Evolutionary conservation across 805 yeast species (phyloP).

Genomic region (Candida arabinofermentans): DNA sequence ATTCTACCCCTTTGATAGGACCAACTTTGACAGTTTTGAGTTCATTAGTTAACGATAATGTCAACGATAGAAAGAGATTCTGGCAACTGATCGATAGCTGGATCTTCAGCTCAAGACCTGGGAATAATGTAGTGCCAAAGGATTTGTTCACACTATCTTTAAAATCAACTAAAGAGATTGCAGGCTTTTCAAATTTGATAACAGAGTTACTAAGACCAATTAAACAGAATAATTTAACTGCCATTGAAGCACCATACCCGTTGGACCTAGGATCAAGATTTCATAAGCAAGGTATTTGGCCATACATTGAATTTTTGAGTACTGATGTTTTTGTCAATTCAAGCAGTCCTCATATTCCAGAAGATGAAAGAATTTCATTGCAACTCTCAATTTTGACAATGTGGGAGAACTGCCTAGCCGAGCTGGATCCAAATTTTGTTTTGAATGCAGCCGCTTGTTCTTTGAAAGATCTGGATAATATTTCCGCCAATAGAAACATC

Average conservation of each 20-base stretch:
- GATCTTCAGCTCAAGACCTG: constrained; percentile 42
- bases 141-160: constrained; percentile 44
- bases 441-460: constrained; percentile 47
- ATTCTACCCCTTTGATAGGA: constrained; percentile 35
- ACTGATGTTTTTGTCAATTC: constrained; percentile 61
- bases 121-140: constrained; percentile 26
- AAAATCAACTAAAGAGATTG: constrained; percentile 48
- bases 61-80: constrained; percentile 41
- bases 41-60: constrained; percentile 48
- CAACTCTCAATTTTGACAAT: constrained; percentile 53
- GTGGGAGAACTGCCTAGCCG: constrained; percentile 41
- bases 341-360: constrained; percentile 33
- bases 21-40: constrained; percentile 53
- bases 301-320: constrained; percentile 73
- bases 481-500: constrained; percentile 43
- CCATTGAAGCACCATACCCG: constrained; percentile 50
- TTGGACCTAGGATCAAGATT: constrained; percentile 54
- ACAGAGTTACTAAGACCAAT: constrained; percentile 31
- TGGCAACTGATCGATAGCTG: constrained; percentile 74
- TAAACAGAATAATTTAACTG: constrained; percentile 35
- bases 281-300: constrained; percentile 69
- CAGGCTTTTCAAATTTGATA: constrained; percentile 60
- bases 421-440: constrained; percentile 51
- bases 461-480: constrained; percentile 41
- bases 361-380: constrained; percentile 37